phyloP scores from a whole-genome alignment of 2,329 filamentous ascomycete genomes.

The Aureobasidium sp. region DNA sequence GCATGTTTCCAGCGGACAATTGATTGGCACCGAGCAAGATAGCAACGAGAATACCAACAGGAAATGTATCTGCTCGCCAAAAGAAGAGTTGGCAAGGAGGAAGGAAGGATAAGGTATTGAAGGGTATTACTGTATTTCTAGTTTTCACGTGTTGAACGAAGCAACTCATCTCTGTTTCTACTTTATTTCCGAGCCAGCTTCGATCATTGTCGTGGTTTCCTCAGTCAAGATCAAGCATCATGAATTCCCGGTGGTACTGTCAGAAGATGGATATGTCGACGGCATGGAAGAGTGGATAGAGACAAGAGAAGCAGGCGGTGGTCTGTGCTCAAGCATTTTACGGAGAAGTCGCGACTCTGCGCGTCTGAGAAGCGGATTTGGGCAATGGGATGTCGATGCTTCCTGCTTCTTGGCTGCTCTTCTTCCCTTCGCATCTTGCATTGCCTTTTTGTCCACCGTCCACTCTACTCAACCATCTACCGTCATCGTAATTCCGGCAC shows the following conservation, averaged over 20 bases:
- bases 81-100: not conserved
- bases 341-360: slow-evolving; percentile 1
- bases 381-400: not conserved
- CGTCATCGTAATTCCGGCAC: not conserved
- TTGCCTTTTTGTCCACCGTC: not conserved
- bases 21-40: not conserved
- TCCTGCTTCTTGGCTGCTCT: not conserved
- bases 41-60: not conserved
- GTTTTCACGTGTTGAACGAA: slow-evolving; percentile 4
- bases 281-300: not conserved
- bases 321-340: slow-evolving; percentile 4
- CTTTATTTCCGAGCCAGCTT: not conserved
- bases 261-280: not conserved
- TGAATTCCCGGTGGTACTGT: too few relatives aligned
- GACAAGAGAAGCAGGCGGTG: not conserved
- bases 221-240: not conserved
- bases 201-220: not conserved
- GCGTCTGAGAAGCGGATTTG: slow-evolving; percentile 5
- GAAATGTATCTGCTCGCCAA: not conserved
- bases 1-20: not conserved
- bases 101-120: not conserved
- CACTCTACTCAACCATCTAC: not conserved
- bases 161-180: slow-evolving; percentile 10
- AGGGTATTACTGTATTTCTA: not conserved
- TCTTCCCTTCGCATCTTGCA: slow-evolving; percentile 10